Conservation (phyloP, 192 early-diverging fungal species). For the Jimgerdemannia flammicorona region DNA sequence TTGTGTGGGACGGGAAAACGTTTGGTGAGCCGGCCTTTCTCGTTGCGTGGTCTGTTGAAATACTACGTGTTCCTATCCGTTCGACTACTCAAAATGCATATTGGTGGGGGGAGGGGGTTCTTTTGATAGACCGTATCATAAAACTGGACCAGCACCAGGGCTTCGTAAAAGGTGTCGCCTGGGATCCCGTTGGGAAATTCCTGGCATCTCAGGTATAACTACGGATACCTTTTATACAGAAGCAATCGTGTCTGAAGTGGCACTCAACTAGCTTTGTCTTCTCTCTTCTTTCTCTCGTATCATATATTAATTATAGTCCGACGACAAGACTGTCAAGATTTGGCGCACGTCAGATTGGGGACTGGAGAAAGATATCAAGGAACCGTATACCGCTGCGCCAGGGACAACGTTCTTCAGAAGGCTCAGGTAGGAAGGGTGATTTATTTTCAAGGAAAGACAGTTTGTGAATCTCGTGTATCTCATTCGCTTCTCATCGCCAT, state of each 20-base stretch:
- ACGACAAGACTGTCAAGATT: slow-evolving; percentile 85
- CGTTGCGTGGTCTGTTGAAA: not conserved
- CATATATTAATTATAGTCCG: slow-evolving; percentile 47
- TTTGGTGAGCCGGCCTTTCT: slow-evolving; percentile 52
- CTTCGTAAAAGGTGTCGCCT: slow-evolving; percentile 96
- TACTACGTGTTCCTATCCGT: not conserved
- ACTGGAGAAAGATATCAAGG: slow-evolving; percentile 64
- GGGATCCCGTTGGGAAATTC: slow-evolving; percentile 94
- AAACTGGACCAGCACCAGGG: slow-evolving; percentile 69
- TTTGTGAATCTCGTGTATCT: not conserved
- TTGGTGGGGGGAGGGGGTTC: not conserved
- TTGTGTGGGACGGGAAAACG: slow-evolving; percentile 82
- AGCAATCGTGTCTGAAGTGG: too few relatives aligned
- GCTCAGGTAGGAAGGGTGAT: slow-evolving; percentile 52
- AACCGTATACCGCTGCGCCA: slow-evolving; percentile 73
- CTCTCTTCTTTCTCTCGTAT: not conserved
- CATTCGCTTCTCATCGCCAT: not conserved
- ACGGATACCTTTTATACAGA: not conserved
- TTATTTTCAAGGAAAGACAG: not conserved
- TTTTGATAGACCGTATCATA: slow-evolving; percentile 46
- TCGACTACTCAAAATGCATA: not conserved
- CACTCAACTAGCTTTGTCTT: not conserved
- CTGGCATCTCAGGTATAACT: slow-evolving; percentile 77
- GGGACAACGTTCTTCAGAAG: slow-evolving; percentile 88
- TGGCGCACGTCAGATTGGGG: slow-evolving; percentile 89